Base-by-base conservation (phyloP, 2,329 filamentous ascomycete genomes). In the Ophiostoma novo-ulmi region DNA sequence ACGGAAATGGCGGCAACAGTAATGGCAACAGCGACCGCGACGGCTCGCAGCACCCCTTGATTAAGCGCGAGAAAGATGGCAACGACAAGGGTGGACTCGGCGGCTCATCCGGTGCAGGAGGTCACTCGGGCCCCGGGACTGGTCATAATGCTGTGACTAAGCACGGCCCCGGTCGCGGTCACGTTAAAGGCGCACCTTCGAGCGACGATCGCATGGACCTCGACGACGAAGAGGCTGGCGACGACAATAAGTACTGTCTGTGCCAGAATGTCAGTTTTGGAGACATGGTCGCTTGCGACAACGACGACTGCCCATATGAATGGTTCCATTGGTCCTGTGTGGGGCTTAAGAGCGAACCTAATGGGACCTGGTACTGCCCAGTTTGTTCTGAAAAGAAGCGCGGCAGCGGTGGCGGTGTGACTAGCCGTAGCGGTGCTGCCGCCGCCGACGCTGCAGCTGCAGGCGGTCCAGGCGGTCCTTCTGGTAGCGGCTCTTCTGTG, bases 211-310 rank as follows among this genome's bases (percentile, higher is more conserved):
- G 80, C 72, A 80, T 87, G 75, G 85, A 85, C 38, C 83, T 79
- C 74, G 84, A 87, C 31, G 88, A 90, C 41, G 90, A 92, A 68
- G 90, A 92, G 70, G 90, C 89, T 61, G 88, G 88, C 70, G 89
- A 90, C 73, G 91, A 93, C 79, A 89, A 91, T 77, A 91, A 92
- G 78, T 95, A 95, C 80, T 95, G 92, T 80, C 84, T 90, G 39
- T 95, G 92, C 79, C 90, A 94, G 78, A 91, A 91, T 75, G 90
- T 94, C 74, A 93, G 90, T 79, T 93, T 91, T 77, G 92, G 92
- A 73, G 90, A 94, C 77, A 95, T 95, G 92, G 91, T 95, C 73
- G 92, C 91, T 39, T 95, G 92, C 81, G 92, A 95, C 81, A 94
- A 94, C 78, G 88, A 91, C 71, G 85, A 89, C 74, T 95, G 92